Conservation (phyloP, 208 protist genomes). For the Lotmaria passim region DNA sequence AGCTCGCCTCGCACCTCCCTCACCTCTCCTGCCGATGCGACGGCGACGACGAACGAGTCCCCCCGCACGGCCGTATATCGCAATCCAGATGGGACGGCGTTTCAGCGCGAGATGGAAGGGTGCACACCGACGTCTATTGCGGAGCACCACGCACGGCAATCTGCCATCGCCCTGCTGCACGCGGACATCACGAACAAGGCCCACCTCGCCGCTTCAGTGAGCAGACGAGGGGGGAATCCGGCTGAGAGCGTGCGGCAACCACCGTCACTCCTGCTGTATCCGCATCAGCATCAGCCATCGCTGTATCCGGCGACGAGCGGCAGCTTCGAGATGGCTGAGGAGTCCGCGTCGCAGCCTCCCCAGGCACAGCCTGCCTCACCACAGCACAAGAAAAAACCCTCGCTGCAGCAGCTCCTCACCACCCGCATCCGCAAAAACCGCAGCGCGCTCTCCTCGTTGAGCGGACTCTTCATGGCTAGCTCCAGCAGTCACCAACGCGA, state of each 20-base stretch:
- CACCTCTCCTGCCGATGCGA: conserved; percentile 15
- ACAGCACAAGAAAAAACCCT: conserved; percentile 5
- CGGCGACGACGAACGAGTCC: conserved; percentile 2
- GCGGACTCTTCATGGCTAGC: neutral
- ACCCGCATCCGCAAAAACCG: conserved; percentile 8
- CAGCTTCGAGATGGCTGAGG: conserved; percentile 17
- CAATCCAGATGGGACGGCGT: conserved; percentile 6
- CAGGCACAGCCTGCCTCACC: too few species aligned
- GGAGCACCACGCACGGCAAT: conserved; percentile 32
- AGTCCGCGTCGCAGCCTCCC: neutral
- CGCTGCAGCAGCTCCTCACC: conserved; percentile 6
- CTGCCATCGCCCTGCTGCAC: conserved; percentile 36
- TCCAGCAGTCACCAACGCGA: neutral
- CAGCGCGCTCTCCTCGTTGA: conserved; percentile 9
- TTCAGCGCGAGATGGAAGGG: conserved; percentile 19
- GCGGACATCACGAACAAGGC: conserved; percentile 18
- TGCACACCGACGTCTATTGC: conserved; percentile 14
- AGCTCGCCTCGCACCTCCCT: conserved; percentile 20
- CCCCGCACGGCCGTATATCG: conserved; percentile 24
- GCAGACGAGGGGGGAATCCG: neutral
- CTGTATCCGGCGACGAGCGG: conserved; percentile 2
- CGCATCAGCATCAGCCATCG: neutral
- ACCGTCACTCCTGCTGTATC: neutral
- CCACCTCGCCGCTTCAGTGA: neutral
- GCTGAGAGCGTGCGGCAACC: too few species aligned